These are phyloP conservation scores for Talaromyces sp. DNA, from an alignment of 2,329 filamentous ascomycete genomes.

Conservation along the genomic window DNA sequence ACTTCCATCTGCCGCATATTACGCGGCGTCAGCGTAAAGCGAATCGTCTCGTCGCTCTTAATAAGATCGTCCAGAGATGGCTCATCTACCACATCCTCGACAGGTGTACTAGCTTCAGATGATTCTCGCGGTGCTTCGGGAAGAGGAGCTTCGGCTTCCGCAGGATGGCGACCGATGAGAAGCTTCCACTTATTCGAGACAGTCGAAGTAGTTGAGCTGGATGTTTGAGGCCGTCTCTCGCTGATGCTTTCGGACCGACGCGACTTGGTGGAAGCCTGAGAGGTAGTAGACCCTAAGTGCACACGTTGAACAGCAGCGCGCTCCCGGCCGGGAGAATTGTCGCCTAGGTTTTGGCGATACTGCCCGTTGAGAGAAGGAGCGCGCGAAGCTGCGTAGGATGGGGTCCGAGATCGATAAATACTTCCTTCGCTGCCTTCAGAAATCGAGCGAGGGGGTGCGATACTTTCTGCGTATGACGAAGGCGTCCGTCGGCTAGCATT, in stretches of 20 bases:
- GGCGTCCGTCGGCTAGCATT: constrained; percentile 4
- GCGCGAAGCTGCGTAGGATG: constrained; percentile 21
- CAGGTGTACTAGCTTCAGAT: constrained; percentile 28
- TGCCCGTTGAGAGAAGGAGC: constrained; percentile 18
- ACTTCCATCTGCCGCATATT: constrained; percentile 73
- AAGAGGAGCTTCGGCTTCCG: constrained; percentile 17
- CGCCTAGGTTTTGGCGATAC: constrained; percentile 16
- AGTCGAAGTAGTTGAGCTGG: constrained; percentile 34
- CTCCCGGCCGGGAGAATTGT: constrained; percentile 23
- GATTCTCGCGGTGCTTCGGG: constrained; percentile 28
- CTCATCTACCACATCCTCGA: constrained; percentile 41
- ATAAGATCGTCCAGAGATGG: constrained; percentile 74
- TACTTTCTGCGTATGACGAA: constrained; percentile 14
- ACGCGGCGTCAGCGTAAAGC: constrained; percentile 74
- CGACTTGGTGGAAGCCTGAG: constrained; percentile 22
- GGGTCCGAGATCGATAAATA: constrained; percentile 22
- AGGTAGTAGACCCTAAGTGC: constrained; percentile 21
- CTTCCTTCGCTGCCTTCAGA: constrained; percentile 21
- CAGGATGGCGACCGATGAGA: constrained; percentile 29
- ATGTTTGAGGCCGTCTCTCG: constrained; percentile 34
- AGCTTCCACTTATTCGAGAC: constrained; percentile 39
- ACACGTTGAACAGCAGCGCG: constrained; percentile 38
- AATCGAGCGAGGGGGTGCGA: constrained; percentile 20
- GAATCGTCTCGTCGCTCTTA: constrained; percentile 73
- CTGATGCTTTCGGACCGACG: constrained; percentile 36